Percentiles rank a stretch among this genome's conserved stretches.
These are phyloP conservation scores for Paecilomyces sp. DNA, from an alignment of 2,329 filamentous ascomycete species.

Conservation along the genomic window DNA sequence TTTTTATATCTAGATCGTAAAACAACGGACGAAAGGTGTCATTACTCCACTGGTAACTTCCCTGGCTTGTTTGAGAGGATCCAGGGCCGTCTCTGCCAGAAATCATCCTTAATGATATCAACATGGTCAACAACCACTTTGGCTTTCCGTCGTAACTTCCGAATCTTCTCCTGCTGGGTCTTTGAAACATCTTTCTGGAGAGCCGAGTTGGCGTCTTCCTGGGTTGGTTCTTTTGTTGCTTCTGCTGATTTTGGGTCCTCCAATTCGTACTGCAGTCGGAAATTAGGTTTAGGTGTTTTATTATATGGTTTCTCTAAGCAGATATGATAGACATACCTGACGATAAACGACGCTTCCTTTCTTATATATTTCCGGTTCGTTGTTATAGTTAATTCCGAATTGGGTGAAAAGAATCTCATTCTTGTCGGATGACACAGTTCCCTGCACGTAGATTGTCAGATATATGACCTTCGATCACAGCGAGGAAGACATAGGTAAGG, in stretches of 20 bases:
- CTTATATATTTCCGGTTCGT: constrained; percentile 83
- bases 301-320: background rate
- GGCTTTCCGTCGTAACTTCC: constrained; percentile 73
- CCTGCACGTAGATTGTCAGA: constrained; percentile 40
- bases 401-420: constrained; percentile 89
- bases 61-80: constrained; percentile 68
- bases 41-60: constrained; percentile 52
- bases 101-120: constrained; percentile 92
- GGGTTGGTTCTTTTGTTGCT: constrained; percentile 40
- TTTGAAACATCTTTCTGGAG: constrained; percentile 56
- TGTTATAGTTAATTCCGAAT: constrained; percentile 96
- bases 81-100: constrained; percentile 86
- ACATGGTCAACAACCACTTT: constrained; percentile 74
- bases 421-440: constrained; percentile 79
- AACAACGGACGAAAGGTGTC: constrained; percentile 5
- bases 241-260: constrained; percentile 48
- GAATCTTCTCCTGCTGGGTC: constrained; percentile 75
- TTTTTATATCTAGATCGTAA: background rate
- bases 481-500: background rate
- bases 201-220: constrained; percentile 28
- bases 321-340: constrained; percentile 46
- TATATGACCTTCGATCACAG: too few species aligned
- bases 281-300: background rate
- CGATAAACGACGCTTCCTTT: constrained; percentile 89
- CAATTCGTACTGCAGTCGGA: constrained; percentile 55